Evolutionary conservation across 1,284 basidiomycete species (phyloP), one percentile per base, ranked within the genome.

Genomic region (Tylopilus sp.): DNA sequence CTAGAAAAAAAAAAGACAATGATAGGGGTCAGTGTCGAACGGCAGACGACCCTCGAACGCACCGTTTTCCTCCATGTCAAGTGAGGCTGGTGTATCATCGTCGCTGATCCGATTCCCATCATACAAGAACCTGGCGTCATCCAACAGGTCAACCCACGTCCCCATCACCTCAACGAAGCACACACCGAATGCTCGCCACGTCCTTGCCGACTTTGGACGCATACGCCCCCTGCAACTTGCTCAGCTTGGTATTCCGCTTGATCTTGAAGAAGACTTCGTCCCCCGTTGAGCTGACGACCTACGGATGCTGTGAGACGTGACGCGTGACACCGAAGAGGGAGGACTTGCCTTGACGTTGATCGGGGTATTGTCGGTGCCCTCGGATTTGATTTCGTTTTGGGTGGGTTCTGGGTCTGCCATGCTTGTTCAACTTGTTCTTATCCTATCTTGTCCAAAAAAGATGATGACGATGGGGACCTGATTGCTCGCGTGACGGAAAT

Each of bases 231-330:
- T 97, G 91, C 33, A 98, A 89, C 85, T 98, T 98, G 84, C 91
- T 94, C 69, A 98, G 83, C 86, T 94, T 96, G 57, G 96, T 98
- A 77, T 89, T 95, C 74, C 93, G 90, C 85, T 98, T 98, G 83
- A 98, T 98, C 88, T 98, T 98, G 89, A 98, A 98, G 83, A 95
- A 98, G 53, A 98, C 95, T 79, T 98, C 96, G 65, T 97, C 93
- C 57, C 95, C 94, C 29, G 86, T 81, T 49, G 92, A 88, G 65
- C 89, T 91, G 58, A 93, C 88, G 61, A 95, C 93, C 92, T 94
- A 10, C 33, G 33, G 33, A n/a, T n/a, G 33, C 33, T 6, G 33
- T 36, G 33, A 36, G 33, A 36, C 33, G 33, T 6, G 33, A 36
- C 33, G 33, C 33, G 33, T 6, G 10, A 10, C 33, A 10, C n/a